Conservation (phyloP, 2,329 filamentous ascomycete species). For the Sporothrix humicola region DNA sequence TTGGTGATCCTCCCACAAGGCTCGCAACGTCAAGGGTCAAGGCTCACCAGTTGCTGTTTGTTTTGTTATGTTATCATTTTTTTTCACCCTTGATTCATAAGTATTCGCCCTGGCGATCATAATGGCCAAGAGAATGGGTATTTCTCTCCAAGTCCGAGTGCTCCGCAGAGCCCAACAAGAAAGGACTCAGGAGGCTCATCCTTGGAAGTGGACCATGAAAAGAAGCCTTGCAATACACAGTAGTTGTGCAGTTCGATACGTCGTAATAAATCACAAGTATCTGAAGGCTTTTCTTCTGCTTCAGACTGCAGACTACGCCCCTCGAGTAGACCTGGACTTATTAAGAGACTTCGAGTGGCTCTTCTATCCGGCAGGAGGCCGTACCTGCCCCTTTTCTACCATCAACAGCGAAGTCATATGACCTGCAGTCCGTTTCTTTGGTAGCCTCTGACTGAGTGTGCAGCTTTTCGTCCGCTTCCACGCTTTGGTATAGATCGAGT, state of each 20-base stretch:
- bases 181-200: too few relatives aligned
- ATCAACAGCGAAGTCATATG: background rate
- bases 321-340: too few relatives aligned
- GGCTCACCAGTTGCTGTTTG: background rate
- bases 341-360: background rate
- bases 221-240: too few relatives aligned
- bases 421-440: background rate
- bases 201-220: too few relatives aligned
- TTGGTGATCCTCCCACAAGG: slow-evolving; percentile 1
- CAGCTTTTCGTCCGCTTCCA: background rate
- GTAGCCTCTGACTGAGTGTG: background rate
- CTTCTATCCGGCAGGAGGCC: background rate
- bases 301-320: too few relatives aligned
- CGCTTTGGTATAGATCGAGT: background rate
- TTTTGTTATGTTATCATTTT: background rate
- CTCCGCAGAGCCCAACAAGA: too few relatives aligned
- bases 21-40: background rate
- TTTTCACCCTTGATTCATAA: background rate
- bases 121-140: too few relatives aligned
- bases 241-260: too few relatives aligned
- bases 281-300: too few relatives aligned
- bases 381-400: background rate
- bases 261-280: too few relatives aligned
- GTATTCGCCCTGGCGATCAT: too few relatives aligned
- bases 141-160: too few relatives aligned